Base-by-base conservation (phyloP, 306 rosid genomes). In the Corylus heterophylla region DNA sequence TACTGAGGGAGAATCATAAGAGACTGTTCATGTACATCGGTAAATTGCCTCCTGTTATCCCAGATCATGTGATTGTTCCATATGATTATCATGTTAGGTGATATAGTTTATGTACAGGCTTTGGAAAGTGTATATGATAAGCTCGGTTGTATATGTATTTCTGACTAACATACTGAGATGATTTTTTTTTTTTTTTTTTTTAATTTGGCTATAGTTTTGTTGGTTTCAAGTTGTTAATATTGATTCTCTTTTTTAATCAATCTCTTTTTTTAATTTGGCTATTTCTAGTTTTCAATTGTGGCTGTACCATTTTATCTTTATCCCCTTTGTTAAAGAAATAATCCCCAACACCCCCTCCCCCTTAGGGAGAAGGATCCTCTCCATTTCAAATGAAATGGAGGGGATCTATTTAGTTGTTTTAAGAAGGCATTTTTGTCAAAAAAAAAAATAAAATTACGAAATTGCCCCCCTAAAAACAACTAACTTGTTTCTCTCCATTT, bases 1-100 rank as follows among this genome's bases (percentile, higher is more conserved):
- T 94, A 49, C 86, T 87, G 76, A 85, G 74, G 56, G 97, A 92
- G 80, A 87, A 94, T 64, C 82, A 84, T 25, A 92, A 86, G 91
- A 89, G 93, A 81, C 78, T 94, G 61, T 90, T 88, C 79, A 79
- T 87, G 80, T 94, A 89, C 90, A 87, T 94, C 11, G 92, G 90
- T 61, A 90, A 84, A 25, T 78, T 94, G 89, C 97, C 97, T 59
- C 87, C 87, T 13, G 81, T 89, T 39, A 81, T 86, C 79, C 94
- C 93, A 31, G 92, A 90, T 69, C 87, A 87, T 16, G 83, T 86
- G 52, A 85, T 82, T 81, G 81, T 82, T 39, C 88, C 89, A 71
- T 80, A 84, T 71, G 91, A 94, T 86, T 87, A 91, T 67, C 86
- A 88, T 54, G 63, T 86, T 13, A 85, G 96, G 78, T 94, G 79